Percentiles rank a stretch among this genome's conserved stretches.
These are phyloP conservation scores for Craspedostauros australis DNA, from an alignment of 108 stramenopile species.

Conservation along the genomic window DNA sequence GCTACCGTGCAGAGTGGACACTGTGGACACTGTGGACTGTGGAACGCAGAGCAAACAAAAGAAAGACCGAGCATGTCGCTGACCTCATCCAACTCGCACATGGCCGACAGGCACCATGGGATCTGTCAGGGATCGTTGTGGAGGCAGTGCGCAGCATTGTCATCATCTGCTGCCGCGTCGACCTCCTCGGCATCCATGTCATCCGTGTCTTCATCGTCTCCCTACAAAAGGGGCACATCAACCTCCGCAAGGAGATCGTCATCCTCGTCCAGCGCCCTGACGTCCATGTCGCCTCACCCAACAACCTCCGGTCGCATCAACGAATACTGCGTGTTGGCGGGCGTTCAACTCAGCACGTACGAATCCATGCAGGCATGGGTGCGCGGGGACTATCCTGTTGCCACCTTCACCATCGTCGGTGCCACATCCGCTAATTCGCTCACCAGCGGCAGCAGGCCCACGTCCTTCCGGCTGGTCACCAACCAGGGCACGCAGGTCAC, in stretches of 20 bases:
- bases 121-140: conserved; percentile 39
- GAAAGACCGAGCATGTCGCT: no score
- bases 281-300: neutral
- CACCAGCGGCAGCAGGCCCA: conserved; percentile 13
- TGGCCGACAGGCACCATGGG: conserved; percentile 31
- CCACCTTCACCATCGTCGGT: conserved; percentile 57
- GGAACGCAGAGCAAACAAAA: no score
- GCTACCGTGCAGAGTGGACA: no score
- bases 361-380: conserved; percentile 47
- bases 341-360: conserved; percentile 59
- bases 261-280: neutral
- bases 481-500: conserved; percentile 68
- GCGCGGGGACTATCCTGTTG: conserved; percentile 58
- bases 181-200: neutral
- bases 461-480: conserved; percentile 59
- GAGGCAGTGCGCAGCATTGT: conserved; percentile 1
- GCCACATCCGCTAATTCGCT: no score
- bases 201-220: conserved; percentile 5
- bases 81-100: no score
- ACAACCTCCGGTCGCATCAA: no score
- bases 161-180: neutral
- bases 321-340: conserved; percentile 73
- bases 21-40: no score
- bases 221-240: conserved; percentile 3
- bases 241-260: conserved; percentile 1